Evolutionary conservation across 2,329 filamentous ascomycete genomes (phyloP).

Genomic region (Trichophyton benhamiae): DNA sequence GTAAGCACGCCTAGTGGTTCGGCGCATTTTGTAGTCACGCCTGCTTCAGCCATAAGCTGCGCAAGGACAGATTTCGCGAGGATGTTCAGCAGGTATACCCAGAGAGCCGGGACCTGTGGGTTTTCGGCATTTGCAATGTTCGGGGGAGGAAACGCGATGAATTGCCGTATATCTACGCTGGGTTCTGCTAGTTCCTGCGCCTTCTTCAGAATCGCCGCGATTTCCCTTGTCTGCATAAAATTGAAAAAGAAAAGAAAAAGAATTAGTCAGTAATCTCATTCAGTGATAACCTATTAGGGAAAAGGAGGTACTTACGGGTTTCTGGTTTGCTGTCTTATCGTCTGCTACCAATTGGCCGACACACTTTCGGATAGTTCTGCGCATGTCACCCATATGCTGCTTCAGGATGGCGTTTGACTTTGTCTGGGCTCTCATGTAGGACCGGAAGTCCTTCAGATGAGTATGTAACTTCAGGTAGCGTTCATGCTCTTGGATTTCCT

Average conservation of each 20-base stretch:
- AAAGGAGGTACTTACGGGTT: constrained; percentile 36
- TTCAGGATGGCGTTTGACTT: constrained; percentile 49
- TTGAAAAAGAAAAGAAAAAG: neutral
- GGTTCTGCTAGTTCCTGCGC: constrained; percentile 43
- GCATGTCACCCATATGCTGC: constrained; percentile 55
- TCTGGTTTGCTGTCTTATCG: constrained; percentile 50
- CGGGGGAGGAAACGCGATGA: constrained; percentile 36
- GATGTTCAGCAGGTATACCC: constrained; percentile 65
- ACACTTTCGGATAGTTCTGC: constrained; percentile 56
- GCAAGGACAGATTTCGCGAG: constrained; percentile 61
- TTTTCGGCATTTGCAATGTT: constrained; percentile 27
- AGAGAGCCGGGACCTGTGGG: constrained; percentile 49
- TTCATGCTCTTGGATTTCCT: constrained; percentile 34
- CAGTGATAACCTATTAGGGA: no score
- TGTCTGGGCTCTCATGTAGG: constrained; percentile 42
- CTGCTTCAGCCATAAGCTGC: constrained; percentile 57
- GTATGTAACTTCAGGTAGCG: constrained; percentile 50
- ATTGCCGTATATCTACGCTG: constrained; percentile 45
- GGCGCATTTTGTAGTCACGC: constrained; percentile 51
- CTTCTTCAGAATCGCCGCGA: constrained; percentile 43
- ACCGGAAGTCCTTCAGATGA: constrained; percentile 50
- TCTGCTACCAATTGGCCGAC: constrained; percentile 58
- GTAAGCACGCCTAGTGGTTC: constrained; percentile 69
- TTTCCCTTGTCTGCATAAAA: constrained; percentile 33
- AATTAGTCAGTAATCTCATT: neutral